Conservation (phyloP, 495 filamentous ascomycete genomes). For the Penicillium diatomitis region DNA sequence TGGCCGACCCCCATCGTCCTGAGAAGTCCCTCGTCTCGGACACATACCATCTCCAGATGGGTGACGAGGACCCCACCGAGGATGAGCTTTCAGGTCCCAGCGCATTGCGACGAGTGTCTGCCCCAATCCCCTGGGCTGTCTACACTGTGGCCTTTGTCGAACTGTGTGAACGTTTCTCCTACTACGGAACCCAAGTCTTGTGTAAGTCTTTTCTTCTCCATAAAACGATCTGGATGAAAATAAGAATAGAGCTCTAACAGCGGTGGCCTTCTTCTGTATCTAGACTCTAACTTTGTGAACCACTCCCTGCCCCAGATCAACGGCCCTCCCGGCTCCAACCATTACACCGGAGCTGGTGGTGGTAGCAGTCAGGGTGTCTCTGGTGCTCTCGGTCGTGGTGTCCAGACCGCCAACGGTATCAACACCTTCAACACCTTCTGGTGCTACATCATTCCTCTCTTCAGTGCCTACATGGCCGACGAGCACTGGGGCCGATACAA, state of each 20-base stretch:
- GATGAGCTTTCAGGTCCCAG: constrained; percentile 9
- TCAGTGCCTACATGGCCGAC: constrained; percentile 67
- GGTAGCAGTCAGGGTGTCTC: constrained; percentile 11
- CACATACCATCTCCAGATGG: constrained; percentile 3
- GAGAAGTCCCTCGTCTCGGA: constrained; percentile 11
- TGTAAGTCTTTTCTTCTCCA: constrained; percentile 2
- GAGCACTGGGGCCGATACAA: constrained; percentile 61
- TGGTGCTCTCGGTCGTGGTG: constrained; percentile 16
- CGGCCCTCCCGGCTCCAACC: constrained; percentile 14
- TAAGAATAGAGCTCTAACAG: neutral
- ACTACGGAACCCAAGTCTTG: constrained; percentile 18
- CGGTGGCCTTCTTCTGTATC: neutral
- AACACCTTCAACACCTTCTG: constrained; percentile 56
- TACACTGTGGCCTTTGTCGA: constrained; percentile 18
- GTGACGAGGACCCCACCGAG: constrained; percentile 12
- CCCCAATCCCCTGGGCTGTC: constrained; percentile 18
- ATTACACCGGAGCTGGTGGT: constrained; percentile 16
- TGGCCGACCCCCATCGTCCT: constrained; percentile 1
- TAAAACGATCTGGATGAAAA: no score
- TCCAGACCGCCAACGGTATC: constrained; percentile 12
- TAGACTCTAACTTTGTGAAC: constrained; percentile 18
- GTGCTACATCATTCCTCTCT: constrained; percentile 60
- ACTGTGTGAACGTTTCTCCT: constrained; percentile 20
- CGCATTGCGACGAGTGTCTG: constrained; percentile 15
- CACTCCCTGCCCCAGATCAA: constrained; percentile 12